These are phyloP conservation scores for Dictyostelium firmibasis DNA, from an alignment of 78 protist species.

Conservation along the genomic window DNA sequence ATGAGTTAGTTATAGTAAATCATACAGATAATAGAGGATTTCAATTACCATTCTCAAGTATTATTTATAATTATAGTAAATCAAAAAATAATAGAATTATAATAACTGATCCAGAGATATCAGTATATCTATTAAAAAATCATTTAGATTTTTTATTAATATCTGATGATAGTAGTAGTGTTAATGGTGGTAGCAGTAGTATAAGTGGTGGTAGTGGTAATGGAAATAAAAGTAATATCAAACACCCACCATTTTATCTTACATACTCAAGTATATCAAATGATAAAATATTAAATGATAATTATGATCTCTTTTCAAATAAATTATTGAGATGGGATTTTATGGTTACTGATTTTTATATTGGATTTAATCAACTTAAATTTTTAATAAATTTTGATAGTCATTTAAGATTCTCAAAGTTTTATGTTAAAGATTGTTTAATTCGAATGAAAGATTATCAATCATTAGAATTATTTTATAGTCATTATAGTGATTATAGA, in stretches of 20 bases:
- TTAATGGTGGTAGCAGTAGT: neutral
- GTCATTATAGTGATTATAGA: neutral
- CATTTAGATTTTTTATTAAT: neutral
- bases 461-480: neutral
- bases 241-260: neutral
- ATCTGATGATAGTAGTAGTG: neutral
- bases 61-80: neutral
- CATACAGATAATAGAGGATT: neutral
- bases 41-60: neutral
- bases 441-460: neutral
- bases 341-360: neutral
- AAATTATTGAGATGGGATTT: neutral
- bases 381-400: neutral
- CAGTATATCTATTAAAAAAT: neutral
- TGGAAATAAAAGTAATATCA: neutral
- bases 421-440: neutral
- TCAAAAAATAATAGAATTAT: neutral
- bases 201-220: neutral
- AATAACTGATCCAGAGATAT: neutral
- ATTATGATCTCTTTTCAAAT: neutral
- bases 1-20: neutral
- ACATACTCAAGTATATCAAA: neutral
- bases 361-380: neutral
- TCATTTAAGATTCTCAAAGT: neutral
- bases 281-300: neutral